phyloP scores from a whole-genome alignment of 2,329 filamentous ascomycete genomes.

The Aspergillus sp. region DNA sequence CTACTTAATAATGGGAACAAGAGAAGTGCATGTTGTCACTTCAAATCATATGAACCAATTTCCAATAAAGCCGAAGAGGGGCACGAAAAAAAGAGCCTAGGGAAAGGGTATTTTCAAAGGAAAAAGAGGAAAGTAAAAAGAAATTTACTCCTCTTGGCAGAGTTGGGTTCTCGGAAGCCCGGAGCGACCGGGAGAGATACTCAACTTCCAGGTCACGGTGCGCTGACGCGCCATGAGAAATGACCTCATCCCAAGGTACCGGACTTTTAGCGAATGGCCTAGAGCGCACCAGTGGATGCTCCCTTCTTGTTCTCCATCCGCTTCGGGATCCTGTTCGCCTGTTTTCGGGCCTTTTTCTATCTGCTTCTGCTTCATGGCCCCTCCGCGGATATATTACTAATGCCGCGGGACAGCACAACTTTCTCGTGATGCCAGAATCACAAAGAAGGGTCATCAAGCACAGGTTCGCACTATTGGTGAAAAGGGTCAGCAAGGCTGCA shows the following conservation, averaged over 20 bases:
- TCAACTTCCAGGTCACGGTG: conserved; percentile 15
- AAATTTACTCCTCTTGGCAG: not conserved
- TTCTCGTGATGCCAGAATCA: not conserved
- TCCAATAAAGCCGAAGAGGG: not conserved
- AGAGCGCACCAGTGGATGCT: conserved; percentile 5
- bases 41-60: no score
- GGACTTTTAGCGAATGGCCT: conserved; percentile 16
- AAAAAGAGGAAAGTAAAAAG: not conserved
- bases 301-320: not conserved
- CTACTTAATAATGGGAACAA: no score
- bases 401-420: not conserved
- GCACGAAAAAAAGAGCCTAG: not conserved
- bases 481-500: not conserved
- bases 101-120: no score
- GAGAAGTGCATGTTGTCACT: no score
- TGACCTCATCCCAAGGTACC: conserved; percentile 26
- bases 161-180: conserved; percentile 16
- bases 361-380: not conserved
- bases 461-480: not conserved
- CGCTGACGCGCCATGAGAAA: conserved; percentile 15
- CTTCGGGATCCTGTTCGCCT: not conserved
- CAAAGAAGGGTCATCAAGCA: not conserved
- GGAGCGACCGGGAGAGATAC: conserved; percentile 19
- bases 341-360: conserved; percentile 3
- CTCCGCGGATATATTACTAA: not conserved